phyloP scores from a whole-genome alignment of 768 basidiomycete genomes.

The Butyriboletus loyo region DNA sequence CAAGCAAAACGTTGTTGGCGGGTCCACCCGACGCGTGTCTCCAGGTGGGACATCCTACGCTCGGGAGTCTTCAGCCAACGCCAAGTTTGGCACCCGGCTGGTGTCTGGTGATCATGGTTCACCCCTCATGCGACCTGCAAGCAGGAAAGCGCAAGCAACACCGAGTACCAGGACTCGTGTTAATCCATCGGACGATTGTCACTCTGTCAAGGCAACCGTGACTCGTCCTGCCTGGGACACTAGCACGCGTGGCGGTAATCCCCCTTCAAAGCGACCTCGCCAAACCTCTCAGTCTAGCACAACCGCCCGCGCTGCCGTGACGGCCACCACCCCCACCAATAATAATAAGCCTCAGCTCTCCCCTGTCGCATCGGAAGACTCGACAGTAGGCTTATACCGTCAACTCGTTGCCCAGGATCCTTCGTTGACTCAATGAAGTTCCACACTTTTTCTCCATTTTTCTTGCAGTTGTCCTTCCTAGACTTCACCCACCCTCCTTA shows the following conservation, averaged over 20 bases:
- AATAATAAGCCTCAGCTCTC: constrained; percentile 46
- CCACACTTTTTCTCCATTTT: not conserved
- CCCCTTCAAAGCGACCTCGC: constrained; percentile 55
- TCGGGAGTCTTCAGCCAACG: constrained; percentile 82
- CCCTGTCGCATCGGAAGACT: constrained; percentile 70
- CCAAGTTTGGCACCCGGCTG: constrained; percentile 87
- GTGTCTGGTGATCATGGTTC: constrained; percentile 56
- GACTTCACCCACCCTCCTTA: constrained; percentile 19
- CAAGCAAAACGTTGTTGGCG: constrained; percentile 31
- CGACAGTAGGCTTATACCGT: constrained; percentile 80
- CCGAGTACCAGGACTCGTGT: constrained; percentile 41
- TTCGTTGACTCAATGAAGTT: constrained; percentile 47
- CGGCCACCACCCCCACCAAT: constrained; percentile 28
- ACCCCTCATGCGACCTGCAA: constrained; percentile 51
- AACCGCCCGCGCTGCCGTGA: constrained; percentile 42
- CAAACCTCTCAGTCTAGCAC: constrained; percentile 73
- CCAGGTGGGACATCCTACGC: constrained; percentile 57
- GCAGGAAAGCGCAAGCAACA: constrained; percentile 52
- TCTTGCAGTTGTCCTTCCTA: constrained; percentile 13
- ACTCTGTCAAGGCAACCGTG: constrained; percentile 68
- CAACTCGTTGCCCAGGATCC: constrained; percentile 77
- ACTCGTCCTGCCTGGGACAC: constrained; percentile 74
- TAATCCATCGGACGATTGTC: constrained; percentile 61
- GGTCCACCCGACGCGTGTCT: constrained; percentile 37
- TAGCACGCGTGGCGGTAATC: constrained; percentile 46